phyloP scores from a whole-genome alignment of 2,329 filamentous ascomycete genomes.

The Fusarium brevicatenulatum region DNA sequence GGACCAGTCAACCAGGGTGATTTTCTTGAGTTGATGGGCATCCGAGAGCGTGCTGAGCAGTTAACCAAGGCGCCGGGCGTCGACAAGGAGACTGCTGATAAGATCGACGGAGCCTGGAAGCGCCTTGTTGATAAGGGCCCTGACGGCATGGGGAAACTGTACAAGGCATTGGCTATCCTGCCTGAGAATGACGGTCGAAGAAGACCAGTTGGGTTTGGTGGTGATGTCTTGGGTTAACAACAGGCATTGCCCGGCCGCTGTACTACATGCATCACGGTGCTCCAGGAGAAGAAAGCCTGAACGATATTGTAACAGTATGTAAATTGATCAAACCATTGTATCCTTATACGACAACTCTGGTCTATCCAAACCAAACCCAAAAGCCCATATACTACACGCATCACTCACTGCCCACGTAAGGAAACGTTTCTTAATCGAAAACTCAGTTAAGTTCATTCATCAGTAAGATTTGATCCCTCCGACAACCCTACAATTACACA shows the following conservation, averaged over 20 bases:
- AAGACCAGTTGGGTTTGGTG: constrained; percentile 91
- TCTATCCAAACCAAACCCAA: constrained; percentile 8
- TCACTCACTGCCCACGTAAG: not conserved
- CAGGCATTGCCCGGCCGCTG: not conserved
- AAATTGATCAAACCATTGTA: constrained; percentile 16
- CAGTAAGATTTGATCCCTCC: constrained; percentile 22
- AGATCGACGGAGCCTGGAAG: constrained; percentile 79
- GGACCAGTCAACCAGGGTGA: constrained; percentile 87
- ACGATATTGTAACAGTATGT: constrained; percentile 23
- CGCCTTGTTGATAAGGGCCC: constrained; percentile 84
- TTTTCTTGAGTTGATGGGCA: constrained; percentile 85
- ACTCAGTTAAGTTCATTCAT: constrained; percentile 35
- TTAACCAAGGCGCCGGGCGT: constrained; percentile 62
- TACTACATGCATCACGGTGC: not conserved
- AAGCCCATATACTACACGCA: constrained; percentile 10
- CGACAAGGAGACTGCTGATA: constrained; percentile 61
- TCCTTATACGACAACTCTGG: constrained; percentile 3
- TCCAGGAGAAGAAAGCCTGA: not conserved
- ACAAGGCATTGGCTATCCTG: constrained; percentile 91
- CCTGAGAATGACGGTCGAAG: constrained; percentile 80
- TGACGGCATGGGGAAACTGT: constrained; percentile 91
- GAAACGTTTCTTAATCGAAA: constrained; percentile 7
- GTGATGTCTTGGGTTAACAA: constrained; percentile 59
- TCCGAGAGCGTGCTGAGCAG: constrained; percentile 78
- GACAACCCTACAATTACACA: constrained; percentile 37